Conservation (phyloP, 225 moss, liverwort and hornwort genomes). For the Physcomitrium patens region DNA sequence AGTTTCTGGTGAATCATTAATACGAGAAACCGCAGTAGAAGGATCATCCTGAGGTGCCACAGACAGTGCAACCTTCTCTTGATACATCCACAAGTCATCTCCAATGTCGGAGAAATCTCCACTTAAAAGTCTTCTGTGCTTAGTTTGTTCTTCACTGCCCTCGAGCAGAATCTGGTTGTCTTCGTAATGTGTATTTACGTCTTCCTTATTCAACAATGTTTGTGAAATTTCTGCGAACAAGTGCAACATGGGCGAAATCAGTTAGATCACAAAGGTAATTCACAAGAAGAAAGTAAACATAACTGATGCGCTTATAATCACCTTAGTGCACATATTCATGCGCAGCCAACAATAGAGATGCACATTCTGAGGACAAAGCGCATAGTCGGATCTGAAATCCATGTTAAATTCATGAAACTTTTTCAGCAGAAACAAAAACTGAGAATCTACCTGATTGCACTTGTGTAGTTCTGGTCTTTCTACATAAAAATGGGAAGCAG, state of each 20-base stretch:
- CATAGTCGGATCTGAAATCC: neutral
- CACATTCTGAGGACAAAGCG: neutral
- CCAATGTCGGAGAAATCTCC: conserved; percentile 32
- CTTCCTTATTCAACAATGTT: conserved; percentile 32
- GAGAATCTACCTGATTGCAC: no score
- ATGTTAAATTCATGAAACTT: no score
- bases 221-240: conserved; percentile 33
- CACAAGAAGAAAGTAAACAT: neutral
- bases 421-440: no score
- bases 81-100: conserved; percentile 43
- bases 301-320: neutral
- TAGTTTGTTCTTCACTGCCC: conserved; percentile 3
- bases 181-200: neutral
- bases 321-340: no score
- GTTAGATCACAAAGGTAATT: neutral
- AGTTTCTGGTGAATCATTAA: conserved; percentile 12
- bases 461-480: no score
- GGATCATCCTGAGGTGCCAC: conserved; percentile 38
- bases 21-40: conserved; percentile 4
- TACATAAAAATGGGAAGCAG: no score
- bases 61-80: conserved; percentile 45
- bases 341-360: neutral
- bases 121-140: conserved; percentile 4
- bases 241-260: neutral
- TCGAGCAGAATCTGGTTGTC: conserved; percentile 21